Evolutionary conservation across 1,284 basidiomycete species (phyloP).

Genomic region (Pulchroboletus neoregius): DNA sequence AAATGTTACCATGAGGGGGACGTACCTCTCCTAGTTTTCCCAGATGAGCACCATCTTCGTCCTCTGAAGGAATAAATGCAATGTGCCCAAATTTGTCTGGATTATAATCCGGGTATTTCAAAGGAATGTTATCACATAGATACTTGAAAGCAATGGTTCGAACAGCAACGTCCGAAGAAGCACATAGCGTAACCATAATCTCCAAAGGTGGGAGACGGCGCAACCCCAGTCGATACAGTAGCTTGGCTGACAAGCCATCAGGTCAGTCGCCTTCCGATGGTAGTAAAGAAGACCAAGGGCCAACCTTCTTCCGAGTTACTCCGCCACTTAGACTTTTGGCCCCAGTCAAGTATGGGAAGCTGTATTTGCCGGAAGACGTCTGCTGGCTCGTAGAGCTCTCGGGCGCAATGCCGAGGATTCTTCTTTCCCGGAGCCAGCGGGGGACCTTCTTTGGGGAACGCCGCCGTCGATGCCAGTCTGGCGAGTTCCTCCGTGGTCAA

Average conservation of each 20-base stretch:
- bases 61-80: constrained; percentile 79
- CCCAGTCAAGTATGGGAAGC: constrained; percentile 89
- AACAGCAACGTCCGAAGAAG: constrained; percentile 45
- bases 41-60: constrained; percentile 47
- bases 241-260: constrained; percentile 56
- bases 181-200: constrained; percentile 64
- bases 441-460: constrained; percentile 67
- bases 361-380: constrained; percentile 71
- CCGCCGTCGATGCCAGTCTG: constrained; percentile 74
- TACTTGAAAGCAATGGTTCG: constrained; percentile 68
- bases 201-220: constrained; percentile 69
- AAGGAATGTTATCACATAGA: constrained; percentile 66
- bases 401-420: constrained; percentile 54
- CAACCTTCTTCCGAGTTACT: constrained; percentile 80
- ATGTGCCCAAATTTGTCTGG: constrained; percentile 50
- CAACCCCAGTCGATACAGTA: constrained; percentile 80
- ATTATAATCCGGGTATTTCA: constrained; percentile 65
- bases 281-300: constrained; percentile 6
- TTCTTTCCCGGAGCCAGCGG: constrained; percentile 33
- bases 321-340: constrained; percentile 72
- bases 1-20: background rate
- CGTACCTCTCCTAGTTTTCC: constrained; percentile 67
- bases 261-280: background rate
- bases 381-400: constrained; percentile 81
- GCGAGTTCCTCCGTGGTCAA: constrained; percentile 68